phyloP scores from a whole-genome alignment of 306 rosid genomes.

The Castanospermum australe region DNA sequence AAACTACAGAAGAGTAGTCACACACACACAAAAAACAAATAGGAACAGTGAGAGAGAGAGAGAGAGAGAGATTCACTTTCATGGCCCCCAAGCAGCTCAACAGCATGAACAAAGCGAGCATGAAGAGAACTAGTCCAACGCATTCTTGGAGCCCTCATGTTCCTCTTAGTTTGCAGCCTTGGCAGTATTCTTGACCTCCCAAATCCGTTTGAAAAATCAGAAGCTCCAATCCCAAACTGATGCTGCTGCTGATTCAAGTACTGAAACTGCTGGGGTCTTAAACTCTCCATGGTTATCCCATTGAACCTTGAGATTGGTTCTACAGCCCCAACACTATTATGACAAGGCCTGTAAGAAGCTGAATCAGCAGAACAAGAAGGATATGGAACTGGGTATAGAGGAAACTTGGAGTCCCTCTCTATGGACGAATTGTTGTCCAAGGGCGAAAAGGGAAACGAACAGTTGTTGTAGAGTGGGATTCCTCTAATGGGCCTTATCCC shows the following conservation, averaged over 20 bases:
- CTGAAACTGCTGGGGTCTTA: slow-evolving; percentile 41
- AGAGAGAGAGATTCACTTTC: slow-evolving; percentile 58
- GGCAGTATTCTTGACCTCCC: slow-evolving; percentile 55
- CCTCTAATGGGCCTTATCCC: slow-evolving; percentile 60
- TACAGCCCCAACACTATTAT: slow-evolving; percentile 23
- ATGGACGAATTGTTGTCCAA: slow-evolving; percentile 3
- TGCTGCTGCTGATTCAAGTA: slow-evolving; percentile 27
- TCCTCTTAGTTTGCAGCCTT: slow-evolving; percentile 56
- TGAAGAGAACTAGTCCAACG: slow-evolving; percentile 95
- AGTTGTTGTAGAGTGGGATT: slow-evolving; percentile 56
- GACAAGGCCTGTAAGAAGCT: slow-evolving; percentile 11
- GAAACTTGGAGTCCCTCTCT: slow-evolving; percentile 27
- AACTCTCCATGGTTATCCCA: slow-evolving; percentile 51
- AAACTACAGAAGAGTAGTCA: neutral
- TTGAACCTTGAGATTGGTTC: slow-evolving; percentile 46
- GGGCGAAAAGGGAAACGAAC: slow-evolving; percentile 32
- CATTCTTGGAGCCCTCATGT: slow-evolving; percentile 92
- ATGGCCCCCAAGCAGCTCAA: slow-evolving; percentile 94
- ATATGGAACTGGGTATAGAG: slow-evolving; percentile 31
- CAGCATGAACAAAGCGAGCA: slow-evolving; percentile 87
- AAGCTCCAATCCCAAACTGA: slow-evolving; percentile 37
- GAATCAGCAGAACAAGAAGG: slow-evolving; percentile 27
- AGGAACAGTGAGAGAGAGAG: neutral
- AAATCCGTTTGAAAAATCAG: slow-evolving; percentile 52
- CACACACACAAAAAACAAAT: neutral